Conservation (phyloP, 2,329 filamentous ascomycete species). For the Trichoderma brevicompactum region DNA sequence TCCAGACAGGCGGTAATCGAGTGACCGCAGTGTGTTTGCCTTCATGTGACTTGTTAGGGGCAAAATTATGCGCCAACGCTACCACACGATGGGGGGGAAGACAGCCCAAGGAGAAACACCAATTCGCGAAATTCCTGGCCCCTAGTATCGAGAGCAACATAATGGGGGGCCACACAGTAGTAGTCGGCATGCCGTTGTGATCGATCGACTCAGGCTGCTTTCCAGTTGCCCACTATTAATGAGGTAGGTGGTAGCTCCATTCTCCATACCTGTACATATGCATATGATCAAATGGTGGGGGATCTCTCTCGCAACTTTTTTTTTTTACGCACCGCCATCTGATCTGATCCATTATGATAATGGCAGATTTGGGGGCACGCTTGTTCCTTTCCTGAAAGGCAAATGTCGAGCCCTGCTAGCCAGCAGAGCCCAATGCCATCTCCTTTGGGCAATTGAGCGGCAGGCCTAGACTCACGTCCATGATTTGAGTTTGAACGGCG, state of each 20-base stretch:
- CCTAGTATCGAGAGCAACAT: constrained; percentile 2
- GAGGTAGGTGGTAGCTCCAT: background rate
- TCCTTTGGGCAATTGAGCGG: constrained; percentile 6
- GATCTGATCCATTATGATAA: background rate
- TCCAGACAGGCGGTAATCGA: constrained; percentile 18
- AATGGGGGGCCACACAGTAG: constrained; percentile 1
- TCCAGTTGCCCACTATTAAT: constrained; percentile 1
- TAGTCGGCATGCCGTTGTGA: constrained; percentile 5
- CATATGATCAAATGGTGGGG: constrained; percentile 2
- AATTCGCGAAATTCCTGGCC: constrained; percentile 1
- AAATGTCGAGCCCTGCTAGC: background rate
- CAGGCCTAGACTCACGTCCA: background rate
- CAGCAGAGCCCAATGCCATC: constrained; percentile 10
- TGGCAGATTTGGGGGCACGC: background rate
- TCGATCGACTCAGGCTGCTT: constrained; percentile 4
- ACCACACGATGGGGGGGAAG: background rate
- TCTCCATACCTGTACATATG: background rate
- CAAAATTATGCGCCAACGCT: constrained; percentile 20
- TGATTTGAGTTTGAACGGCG: constrained; percentile 27
- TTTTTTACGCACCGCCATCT: background rate
- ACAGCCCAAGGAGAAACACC: no score
- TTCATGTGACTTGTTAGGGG: constrained; percentile 26
- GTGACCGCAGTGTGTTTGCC: constrained; percentile 13
- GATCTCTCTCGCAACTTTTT: constrained; percentile 12
- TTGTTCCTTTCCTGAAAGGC: background rate